A percentile compares a stretch with the other conserved stretches of the same genome.
These are phyloP conservation scores for Pyracantha coccinea DNA, from an alignment of 331 rosid species.

Conservation along the genomic window DNA sequence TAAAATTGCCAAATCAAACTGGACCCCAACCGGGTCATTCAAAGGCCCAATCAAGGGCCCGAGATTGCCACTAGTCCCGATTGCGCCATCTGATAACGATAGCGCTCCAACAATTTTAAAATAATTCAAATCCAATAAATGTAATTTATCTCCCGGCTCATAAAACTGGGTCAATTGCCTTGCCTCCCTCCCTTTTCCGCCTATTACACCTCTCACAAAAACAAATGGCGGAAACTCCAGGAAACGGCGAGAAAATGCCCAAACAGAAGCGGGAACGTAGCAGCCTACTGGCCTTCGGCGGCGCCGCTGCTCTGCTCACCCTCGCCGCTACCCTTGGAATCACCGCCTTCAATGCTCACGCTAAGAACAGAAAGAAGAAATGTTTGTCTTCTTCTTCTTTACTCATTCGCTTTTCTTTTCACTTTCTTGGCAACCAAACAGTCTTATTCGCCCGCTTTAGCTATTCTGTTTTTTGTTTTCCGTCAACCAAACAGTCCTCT, in stretches of 20 bases:
- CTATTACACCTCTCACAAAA: background rate
- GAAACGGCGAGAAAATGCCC: constrained; percentile 43
- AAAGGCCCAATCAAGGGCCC: background rate
- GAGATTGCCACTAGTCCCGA: background rate
- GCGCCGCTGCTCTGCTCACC: constrained; percentile 72
- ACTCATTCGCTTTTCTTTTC: background rate
- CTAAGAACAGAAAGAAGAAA: constrained; percentile 44
- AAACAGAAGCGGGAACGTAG: constrained; percentile 32
- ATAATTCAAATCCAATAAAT: background rate
- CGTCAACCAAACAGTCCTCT: background rate
- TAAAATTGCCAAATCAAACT: too few species aligned
- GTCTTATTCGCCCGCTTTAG: background rate
- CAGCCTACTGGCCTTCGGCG: constrained; percentile 51
- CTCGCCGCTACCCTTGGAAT: constrained; percentile 61
- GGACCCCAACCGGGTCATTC: too few species aligned
- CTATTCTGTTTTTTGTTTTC: background rate
- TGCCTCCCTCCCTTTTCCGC: constrained; percentile 11
- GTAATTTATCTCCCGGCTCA: background rate
- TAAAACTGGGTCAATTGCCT: constrained; percentile 3
- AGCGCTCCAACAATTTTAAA: background rate
- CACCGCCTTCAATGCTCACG: constrained; percentile 43
- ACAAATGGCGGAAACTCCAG: constrained; percentile 53
- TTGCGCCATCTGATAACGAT: background rate
- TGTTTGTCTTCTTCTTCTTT: constrained; percentile 24
- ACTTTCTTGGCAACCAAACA: background rate